Conservation (phyloP, 2,329 filamentous ascomycete genomes). For the Stagonosporopsis vannaccii region DNA sequence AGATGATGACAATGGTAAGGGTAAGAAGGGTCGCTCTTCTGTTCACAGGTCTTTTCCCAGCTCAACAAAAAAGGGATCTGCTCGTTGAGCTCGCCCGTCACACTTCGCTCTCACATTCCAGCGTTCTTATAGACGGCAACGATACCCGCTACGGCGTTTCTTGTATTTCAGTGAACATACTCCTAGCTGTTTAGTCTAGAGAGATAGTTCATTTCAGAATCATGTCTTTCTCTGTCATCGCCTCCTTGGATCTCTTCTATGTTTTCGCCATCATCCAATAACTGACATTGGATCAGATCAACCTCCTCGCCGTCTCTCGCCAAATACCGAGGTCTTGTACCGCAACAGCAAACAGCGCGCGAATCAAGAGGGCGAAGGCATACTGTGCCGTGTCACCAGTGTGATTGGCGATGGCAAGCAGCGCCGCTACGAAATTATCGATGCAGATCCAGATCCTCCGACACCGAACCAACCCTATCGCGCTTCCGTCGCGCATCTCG, state of each 20-base stretch:
- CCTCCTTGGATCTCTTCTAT: not conserved
- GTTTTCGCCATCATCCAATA: not conserved
- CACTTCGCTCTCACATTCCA: not conserved
- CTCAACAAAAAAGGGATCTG: conserved; percentile 22
- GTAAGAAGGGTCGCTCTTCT: conserved; percentile 48
- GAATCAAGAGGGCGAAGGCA: conserved; percentile 57
- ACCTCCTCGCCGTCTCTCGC: conserved; percentile 41
- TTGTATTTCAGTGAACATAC: conserved; percentile 20
- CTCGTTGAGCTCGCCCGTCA: conserved; percentile 22
- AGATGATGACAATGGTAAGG: conserved; percentile 56
- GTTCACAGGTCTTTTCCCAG: conserved; percentile 26
- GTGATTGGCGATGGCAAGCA: conserved; percentile 63
- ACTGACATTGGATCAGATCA: conserved; percentile 24
- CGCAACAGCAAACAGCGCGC: conserved; percentile 54
- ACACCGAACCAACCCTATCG: conserved; percentile 51
- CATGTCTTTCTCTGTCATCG: conserved; percentile 6
- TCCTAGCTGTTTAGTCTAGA: conserved; percentile 30
- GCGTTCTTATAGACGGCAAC: conserved; percentile 24
- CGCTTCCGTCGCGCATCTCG: conserved; percentile 56
- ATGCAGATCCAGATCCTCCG: conserved; percentile 55
- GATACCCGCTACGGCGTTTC: conserved; percentile 29
- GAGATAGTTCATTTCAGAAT: conserved; percentile 26
- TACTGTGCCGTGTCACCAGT: conserved; percentile 58
- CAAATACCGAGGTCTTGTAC: conserved; percentile 60
- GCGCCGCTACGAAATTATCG: conserved; percentile 61